These are phyloP conservation scores for Colletotrichum godetiae DNA, from an alignment of 2,329 filamentous ascomycete species.

Conservation along the genomic window DNA sequence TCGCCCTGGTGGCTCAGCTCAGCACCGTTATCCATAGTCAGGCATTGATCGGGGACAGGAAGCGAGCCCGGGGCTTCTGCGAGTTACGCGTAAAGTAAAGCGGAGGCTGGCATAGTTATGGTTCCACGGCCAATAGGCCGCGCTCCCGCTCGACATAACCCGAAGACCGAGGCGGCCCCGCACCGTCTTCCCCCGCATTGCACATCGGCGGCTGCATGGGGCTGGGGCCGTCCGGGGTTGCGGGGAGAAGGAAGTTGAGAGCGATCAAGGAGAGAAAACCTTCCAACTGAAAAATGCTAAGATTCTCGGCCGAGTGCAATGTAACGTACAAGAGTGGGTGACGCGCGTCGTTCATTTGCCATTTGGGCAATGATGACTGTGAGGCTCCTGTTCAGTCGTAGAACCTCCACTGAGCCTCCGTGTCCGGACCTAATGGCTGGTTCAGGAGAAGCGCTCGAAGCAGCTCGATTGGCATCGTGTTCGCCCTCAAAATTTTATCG, in stretches of 20 bases:
- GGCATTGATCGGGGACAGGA: not conserved
- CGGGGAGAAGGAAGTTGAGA: not conserved
- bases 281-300: not conserved
- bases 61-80: not conserved
- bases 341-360: not conserved
- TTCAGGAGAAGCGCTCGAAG: constrained; percentile 59
- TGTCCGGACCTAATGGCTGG: constrained; percentile 53
- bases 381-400: constrained; percentile 43
- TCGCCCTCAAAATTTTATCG: constrained; percentile 61
- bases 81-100: not conserved
- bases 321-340: not conserved
- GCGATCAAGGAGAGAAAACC: not conserved
- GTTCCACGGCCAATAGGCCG: not conserved
- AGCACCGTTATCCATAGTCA: not conserved
- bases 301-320: not conserved
- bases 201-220: not conserved
- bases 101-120: constrained; percentile 1
- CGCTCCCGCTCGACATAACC: not conserved
- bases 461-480: constrained; percentile 66
- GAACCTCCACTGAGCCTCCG: constrained; percentile 62
- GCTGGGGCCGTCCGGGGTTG: not conserved
- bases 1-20: constrained; percentile 34
- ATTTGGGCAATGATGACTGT: not conserved
- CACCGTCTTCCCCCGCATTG: not conserved
- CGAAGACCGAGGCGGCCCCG: not conserved